Conservation (phyloP, 2,329 filamentous ascomycete genomes). For the Tolypocladium tropicale region DNA sequence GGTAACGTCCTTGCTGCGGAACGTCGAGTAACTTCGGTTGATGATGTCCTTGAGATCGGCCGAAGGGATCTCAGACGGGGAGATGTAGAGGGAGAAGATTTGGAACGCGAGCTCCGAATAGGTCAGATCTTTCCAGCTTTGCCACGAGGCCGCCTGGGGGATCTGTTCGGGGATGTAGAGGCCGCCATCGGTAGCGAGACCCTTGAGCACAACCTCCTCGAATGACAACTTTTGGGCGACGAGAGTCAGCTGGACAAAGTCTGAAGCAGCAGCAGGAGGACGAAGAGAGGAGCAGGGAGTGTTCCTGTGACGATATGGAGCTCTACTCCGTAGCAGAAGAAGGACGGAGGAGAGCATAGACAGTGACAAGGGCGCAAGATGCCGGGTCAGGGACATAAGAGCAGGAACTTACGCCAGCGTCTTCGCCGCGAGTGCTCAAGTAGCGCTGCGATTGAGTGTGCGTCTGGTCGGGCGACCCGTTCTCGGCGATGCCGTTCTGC, state of each 20-base stretch:
- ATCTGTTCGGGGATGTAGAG: constrained; percentile 83
- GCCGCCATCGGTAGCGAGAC: constrained; percentile 75
- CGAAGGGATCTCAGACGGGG: constrained; percentile 67
- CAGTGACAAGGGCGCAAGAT: too few species aligned
- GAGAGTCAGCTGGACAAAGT: neutral
- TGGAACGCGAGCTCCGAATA: constrained; percentile 76
- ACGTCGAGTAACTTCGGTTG: constrained; percentile 76
- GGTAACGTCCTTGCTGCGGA: constrained; percentile 68
- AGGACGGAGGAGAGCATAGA: neutral
- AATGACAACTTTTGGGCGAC: constrained; percentile 59
- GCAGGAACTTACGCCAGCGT: constrained; percentile 30
- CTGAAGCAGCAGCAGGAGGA: neutral
- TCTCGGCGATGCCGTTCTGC: constrained; percentile 26
- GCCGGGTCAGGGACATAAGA: neutral
- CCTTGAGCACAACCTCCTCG: constrained; percentile 83
- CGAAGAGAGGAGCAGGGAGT: neutral
- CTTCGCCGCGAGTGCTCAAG: constrained; percentile 40
- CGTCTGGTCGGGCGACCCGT: constrained; percentile 18
- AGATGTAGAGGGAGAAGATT: constrained; percentile 83
- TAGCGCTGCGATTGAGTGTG: constrained; percentile 38
- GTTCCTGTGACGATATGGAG: neutral
- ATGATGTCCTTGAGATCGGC: constrained; percentile 77
- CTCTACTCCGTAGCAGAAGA: neutral
- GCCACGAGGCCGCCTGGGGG: constrained; percentile 30
- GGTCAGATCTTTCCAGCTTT: constrained; percentile 64